These are phyloP conservation scores for Salix purpurea DNA, from an alignment of 345 rosid species.

Conservation along the genomic window DNA sequence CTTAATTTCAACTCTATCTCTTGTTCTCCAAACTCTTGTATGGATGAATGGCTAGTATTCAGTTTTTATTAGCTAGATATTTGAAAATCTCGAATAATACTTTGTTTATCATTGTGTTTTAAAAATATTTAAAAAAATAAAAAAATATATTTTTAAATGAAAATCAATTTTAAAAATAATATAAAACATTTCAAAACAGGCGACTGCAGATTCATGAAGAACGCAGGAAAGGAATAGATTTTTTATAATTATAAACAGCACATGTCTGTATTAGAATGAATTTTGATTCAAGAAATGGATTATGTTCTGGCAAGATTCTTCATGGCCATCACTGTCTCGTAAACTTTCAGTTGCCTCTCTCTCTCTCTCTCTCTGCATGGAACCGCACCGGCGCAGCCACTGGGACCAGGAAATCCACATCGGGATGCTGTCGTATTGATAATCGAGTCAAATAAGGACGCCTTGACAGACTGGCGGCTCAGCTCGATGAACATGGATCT, in stretches of 20 bases:
- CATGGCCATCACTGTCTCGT: not conserved
- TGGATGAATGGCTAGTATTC: not conserved
- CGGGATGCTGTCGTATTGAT: not conserved
- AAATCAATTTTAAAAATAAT: too few species aligned
- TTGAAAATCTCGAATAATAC: not conserved
- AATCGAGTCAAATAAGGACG: slow-evolving; percentile 26
- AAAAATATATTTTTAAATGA: too few species aligned
- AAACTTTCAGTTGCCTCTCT: not conserved
- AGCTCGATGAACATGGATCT: slow-evolving; percentile 4
- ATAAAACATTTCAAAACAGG: too few species aligned
- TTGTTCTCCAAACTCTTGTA: not conserved
- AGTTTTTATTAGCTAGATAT: not conserved
- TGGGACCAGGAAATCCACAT: slow-evolving; percentile 11
- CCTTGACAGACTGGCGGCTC: slow-evolving; percentile 14
- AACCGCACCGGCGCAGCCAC: not conserved
- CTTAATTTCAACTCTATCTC: not conserved
- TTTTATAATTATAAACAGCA: not conserved
- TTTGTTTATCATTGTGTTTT: too few species aligned
- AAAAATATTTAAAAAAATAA: too few species aligned
- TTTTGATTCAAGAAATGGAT: not conserved
- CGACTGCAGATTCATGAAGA: too few species aligned
- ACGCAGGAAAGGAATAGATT: too few species aligned
- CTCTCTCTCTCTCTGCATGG: not conserved
- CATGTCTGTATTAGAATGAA: not conserved
- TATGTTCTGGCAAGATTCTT: not conserved